Evolutionary conservation across 805 yeast species (phyloP), one percentile per base, ranked within the genome.

Genomic region (Pichia phayaonensis): DNA sequence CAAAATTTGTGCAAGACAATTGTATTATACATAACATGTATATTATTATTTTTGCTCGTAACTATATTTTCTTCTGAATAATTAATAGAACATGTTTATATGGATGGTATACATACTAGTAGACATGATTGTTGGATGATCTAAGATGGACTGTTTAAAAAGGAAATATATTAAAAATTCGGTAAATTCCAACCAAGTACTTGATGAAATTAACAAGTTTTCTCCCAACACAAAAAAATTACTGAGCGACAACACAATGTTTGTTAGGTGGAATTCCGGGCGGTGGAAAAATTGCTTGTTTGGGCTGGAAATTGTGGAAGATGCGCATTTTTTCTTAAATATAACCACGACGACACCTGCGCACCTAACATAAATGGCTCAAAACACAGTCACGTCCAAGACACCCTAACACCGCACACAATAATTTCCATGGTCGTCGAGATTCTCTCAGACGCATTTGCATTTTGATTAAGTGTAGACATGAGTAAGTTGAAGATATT

Each of bases 41-140:
- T 16, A 34, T n/a, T 16, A 34, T n/a, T 20, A 34, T 6, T 34
- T 34, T 34, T 2, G n/a, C n/a, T 34, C 38, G n/a, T 41, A 23
- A 21, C 6, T 20, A 18, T 26, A 13, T 26, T 6, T 4, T 43
- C 16, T 22, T 27, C 16, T 27, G 5, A 23, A 8, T 22, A 10
- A 10, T 11, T 11, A n/a, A n/a, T 41, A 27, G 11, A 2, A 7
- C 20, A 16, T 8, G 21, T 8, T 15, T 48, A 16, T 24, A 26
- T 21, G 20, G 23, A 13, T 42, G 21, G 16, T 15, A 42, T 48
- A 53, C 56, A 50, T 53, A 53, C 56, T 45, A 50, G 55, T 52
- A 49, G 56, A 53, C 56, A 53, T 53, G 50, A 42, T 50, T 50
- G 40, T 21, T 49, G 40, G 53, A 46, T 46, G 53, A 43, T 50